phyloP scores from a whole-genome alignment of 1,284 basidiomycete species.

The Sanguinoderma infundibulare region DNA sequence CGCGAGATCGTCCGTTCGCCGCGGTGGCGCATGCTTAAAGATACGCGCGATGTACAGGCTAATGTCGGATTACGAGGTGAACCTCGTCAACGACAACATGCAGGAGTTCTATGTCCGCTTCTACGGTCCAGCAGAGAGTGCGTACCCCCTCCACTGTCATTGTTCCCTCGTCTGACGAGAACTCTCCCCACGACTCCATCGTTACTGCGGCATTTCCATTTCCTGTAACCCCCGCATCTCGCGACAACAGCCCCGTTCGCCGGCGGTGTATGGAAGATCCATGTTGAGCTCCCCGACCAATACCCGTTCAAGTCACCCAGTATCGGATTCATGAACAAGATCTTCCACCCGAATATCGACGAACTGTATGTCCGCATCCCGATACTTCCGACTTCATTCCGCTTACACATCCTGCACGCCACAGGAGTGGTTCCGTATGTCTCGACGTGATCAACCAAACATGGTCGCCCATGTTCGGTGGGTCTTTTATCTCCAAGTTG shows the following conservation, averaged over 20 bases:
- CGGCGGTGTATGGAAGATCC: slow-evolving; percentile 98
- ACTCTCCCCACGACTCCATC: background rate
- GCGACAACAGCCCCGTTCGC: slow-evolving; percentile 83
- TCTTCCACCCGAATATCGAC: slow-evolving; percentile 99
- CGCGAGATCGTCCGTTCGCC: background rate
- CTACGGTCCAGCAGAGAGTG: slow-evolving; percentile 93
- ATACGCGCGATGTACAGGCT: slow-evolving; percentile 54
- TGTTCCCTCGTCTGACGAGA: background rate
- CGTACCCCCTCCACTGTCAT: slow-evolving; percentile 40
- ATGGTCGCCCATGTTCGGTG: slow-evolving; percentile 99
- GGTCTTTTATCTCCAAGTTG: slow-evolving; percentile 25
- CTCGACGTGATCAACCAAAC: slow-evolving; percentile 98
- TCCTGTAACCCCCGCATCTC: slow-evolving; percentile 9
- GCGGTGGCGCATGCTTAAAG: background rate
- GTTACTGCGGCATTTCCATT: background rate
- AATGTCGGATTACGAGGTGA: slow-evolving; percentile 98
- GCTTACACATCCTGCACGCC: slow-evolving; percentile 5
- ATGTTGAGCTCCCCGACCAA: slow-evolving; percentile 98
- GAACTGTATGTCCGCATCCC: slow-evolving; percentile 69
- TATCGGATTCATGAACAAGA: slow-evolving; percentile 99
- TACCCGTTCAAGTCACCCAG: slow-evolving; percentile 99
- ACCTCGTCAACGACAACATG: slow-evolving; percentile 97
- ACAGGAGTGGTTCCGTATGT: slow-evolving; percentile 92
- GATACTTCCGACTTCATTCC: background rate
- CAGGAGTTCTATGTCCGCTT: slow-evolving; percentile 99